Evolutionary conservation across 2,329 filamentous ascomycete genomes (phyloP).

Genomic region (Fusarium sp.): DNA sequence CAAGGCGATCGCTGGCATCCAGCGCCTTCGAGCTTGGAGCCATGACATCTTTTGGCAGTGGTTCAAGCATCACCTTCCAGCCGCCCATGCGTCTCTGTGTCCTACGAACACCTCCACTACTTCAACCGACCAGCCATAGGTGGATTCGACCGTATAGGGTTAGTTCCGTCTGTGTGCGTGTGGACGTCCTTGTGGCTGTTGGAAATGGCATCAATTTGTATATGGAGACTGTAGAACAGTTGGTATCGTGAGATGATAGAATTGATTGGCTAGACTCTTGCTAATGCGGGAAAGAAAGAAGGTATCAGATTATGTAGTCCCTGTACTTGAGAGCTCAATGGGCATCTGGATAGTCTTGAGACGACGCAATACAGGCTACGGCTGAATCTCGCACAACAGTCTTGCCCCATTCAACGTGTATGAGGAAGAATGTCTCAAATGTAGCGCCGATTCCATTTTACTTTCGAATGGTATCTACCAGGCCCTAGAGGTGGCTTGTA

Average conservation of each 20-base stretch:
- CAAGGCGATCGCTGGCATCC: background rate
- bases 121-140: rapidly evolving
- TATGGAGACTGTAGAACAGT: too few relatives aligned
- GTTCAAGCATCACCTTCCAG: background rate
- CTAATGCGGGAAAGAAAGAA: too few relatives aligned
- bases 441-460: too few relatives aligned
- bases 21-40: background rate
- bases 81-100: background rate
- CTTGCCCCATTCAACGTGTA: too few relatives aligned
- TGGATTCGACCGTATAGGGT: background rate
- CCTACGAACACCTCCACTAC: rapidly evolving
- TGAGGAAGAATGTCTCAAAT: too few relatives aligned
- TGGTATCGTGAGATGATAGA: too few relatives aligned
- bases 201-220: background rate
- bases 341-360: too few relatives aligned
- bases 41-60: background rate
- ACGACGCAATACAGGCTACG: background rate
- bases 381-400: too few relatives aligned
- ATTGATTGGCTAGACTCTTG: background rate
- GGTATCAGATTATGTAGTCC: rapidly evolving
- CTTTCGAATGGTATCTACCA: too few relatives aligned
- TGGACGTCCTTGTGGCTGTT: background rate
- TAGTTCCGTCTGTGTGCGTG: background rate
- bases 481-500: too few relatives aligned
- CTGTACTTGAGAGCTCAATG: too few relatives aligned